Percentiles rank a stretch among this genome's conserved stretches.
phyloP scores from a whole-genome alignment of 2,329 filamentous ascomycete species.

The Fusarium phyllophilum region DNA sequence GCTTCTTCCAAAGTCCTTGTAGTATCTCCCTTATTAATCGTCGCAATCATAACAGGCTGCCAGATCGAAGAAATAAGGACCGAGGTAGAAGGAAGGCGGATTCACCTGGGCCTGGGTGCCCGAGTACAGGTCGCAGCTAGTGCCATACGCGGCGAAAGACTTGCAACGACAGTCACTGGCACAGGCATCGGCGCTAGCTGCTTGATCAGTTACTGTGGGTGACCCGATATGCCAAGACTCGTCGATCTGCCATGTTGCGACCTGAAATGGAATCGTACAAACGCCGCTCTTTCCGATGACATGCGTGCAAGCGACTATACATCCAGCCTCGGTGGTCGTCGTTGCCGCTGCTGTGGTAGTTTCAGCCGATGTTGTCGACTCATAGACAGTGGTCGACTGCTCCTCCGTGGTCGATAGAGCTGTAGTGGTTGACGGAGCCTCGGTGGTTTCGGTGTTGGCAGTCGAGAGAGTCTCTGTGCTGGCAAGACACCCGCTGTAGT shows the following conservation, averaged over 20 bases:
- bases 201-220: not conserved
- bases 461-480: not conserved
- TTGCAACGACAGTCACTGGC: not conserved
- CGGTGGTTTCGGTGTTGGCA: not conserved
- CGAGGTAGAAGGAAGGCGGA: not conserved
- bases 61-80: not conserved
- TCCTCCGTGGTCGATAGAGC: not conserved
- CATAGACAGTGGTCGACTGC: not conserved
- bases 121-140: not conserved
- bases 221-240: not conserved
- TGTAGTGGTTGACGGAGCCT: not conserved
- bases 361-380: not conserved
- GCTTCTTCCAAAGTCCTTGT: too few relatives aligned
- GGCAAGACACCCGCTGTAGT: not conserved
- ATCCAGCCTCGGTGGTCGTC: not conserved
- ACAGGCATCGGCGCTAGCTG: not conserved
- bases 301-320: not conserved
- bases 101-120: not conserved
- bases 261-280: not conserved
- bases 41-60: not conserved
- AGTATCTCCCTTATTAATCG: not conserved
- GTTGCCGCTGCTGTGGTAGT: not conserved
- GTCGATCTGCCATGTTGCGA: not conserved
- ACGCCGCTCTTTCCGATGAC: not conserved
- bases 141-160: not conserved